Base-by-base conservation (phyloP, 1,284 basidiomycete species). In the Sphaerobolus stellatus region DNA sequence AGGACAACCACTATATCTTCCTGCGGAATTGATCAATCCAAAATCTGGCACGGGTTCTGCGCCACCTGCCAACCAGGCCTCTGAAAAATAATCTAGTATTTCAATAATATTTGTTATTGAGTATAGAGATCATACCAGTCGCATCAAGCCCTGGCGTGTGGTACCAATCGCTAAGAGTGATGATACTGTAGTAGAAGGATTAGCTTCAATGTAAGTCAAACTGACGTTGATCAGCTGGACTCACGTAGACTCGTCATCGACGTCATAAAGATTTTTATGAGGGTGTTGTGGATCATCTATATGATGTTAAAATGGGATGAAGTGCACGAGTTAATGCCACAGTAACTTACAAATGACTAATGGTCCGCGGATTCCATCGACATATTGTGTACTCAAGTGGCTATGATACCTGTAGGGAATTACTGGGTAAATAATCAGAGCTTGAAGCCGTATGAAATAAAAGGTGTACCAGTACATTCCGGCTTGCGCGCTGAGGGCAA, bases 11-110 rank as follows among this genome's bases (percentile, higher is more conserved):
- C 27, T 16, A 34, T 56, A 68, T 4, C 70, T 64, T 6, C 78
- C 78, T 33, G 67, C 63, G 3, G 76, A 76, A 52, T 85, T 85
- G 64, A 86, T 80, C 3, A 84, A 63, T 2, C 77, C 80, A 0
- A 75, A 69, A 50, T 79, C 71, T 1, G 76, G 70, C 1, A 48
- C 45, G 13, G 52, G 52, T 25, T 54, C 49, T 2, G 56, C 52
- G 8, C 58, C 60, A 14, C 46, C 59, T 56, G 65, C 28, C 56
- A 68, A 69, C 49, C 68, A 56, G 59, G 75, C 56, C 61, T 68
- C 24, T 53, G 28, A 47, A 46, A 5, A 22, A 3, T 14, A n/a
- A 34, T 24, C 33, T 43, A 24, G 28, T 34, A 33, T 43, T 43
- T 7, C 6, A 8, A 7, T 34, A 34, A 7, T 20, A 50, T 20